Percentiles rank a stretch among this genome's conserved stretches.
These are phyloP conservation scores for Picea engelmannii DNA, from an alignment of 83 land plant species.

Conservation along the genomic window DNA sequence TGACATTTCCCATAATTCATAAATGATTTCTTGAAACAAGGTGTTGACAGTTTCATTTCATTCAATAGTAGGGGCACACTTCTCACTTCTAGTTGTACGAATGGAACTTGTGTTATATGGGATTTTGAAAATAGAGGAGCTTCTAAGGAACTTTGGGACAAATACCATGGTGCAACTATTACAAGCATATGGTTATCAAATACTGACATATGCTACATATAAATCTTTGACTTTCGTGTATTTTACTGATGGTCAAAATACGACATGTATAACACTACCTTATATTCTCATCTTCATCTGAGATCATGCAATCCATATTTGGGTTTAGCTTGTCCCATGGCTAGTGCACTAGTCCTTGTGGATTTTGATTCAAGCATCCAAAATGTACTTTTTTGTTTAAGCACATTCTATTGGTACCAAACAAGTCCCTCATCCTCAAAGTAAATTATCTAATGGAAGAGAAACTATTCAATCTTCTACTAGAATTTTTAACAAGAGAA, in stretches of 20 bases:
- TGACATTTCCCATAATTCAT: no score
- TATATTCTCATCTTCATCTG: constrained; percentile 84
- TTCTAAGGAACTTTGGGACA: no score
- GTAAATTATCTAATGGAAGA: constrained; percentile 65
- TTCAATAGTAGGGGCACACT: no score
- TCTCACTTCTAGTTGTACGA: no score
- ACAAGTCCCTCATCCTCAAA: constrained; percentile 42
- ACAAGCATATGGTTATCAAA: no score
- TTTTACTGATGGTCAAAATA: constrained; percentile 62
- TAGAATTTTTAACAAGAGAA: constrained; percentile 85
- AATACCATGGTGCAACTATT: no score
- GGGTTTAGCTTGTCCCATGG: constrained; percentile 90
- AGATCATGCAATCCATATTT: constrained; percentile 60
- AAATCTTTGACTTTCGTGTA: constrained; percentile 88
- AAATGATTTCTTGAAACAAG: no score
- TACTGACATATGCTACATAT: no score
- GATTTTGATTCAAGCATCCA: constrained; percentile 65
- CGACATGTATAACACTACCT: constrained; percentile 57
- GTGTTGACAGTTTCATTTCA: no score
- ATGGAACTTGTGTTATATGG: no score
- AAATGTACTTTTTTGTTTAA: constrained; percentile 63
- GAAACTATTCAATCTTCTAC: constrained; percentile 66
- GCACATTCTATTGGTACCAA: constrained; percentile 31
- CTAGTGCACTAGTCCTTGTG: constrained; percentile 87
- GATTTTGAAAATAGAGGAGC: no score